phyloP scores from a whole-genome alignment of 208 protist species.

The Acanthamoeba rhysodes region DNA sequence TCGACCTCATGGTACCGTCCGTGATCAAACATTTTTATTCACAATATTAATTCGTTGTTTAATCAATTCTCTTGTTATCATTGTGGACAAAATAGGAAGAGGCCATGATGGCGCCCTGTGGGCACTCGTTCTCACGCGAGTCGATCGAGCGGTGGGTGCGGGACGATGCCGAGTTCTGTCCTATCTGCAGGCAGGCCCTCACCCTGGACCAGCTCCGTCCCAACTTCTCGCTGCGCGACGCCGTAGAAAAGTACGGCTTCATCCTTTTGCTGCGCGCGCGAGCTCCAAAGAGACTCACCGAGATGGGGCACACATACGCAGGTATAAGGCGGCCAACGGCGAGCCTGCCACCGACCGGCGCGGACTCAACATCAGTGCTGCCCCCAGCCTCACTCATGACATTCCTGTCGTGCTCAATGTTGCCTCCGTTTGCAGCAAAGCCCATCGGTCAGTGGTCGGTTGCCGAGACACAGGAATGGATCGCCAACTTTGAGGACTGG shows the following conservation, averaged over 20 bases:
- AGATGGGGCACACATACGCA: no score
- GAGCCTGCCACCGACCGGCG: background rate
- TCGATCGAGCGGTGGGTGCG: conserved; percentile 43
- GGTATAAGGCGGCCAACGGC: background rate
- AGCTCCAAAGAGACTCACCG: no score
- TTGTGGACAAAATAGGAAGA: conserved; percentile 53
- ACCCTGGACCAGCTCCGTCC: conserved; percentile 21
- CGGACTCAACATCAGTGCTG: conserved; percentile 22
- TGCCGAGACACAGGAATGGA: conserved; percentile 41
- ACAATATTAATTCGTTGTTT: background rate
- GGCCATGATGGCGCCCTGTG: conserved; percentile 24
- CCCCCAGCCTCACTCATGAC: background rate
- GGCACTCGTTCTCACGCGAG: conserved; percentile 31
- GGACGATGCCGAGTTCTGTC: conserved; percentile 54
- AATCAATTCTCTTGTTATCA: background rate
- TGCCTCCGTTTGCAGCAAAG: no score
- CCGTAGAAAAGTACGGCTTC: conserved; percentile 54
- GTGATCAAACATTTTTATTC: no score
- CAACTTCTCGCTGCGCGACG: conserved; percentile 43
- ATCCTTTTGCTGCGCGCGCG: background rate
- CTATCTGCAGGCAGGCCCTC: conserved; percentile 12
- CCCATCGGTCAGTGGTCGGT: conserved; percentile 17
- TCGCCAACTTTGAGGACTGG: conserved; percentile 26
- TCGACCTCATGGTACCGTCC: no score
- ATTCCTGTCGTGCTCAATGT: no score